Evolutionary conservation across 2,329 filamentous ascomycete genomes (phyloP).

Genomic region (Pseudopithomyces chartarum): DNA sequence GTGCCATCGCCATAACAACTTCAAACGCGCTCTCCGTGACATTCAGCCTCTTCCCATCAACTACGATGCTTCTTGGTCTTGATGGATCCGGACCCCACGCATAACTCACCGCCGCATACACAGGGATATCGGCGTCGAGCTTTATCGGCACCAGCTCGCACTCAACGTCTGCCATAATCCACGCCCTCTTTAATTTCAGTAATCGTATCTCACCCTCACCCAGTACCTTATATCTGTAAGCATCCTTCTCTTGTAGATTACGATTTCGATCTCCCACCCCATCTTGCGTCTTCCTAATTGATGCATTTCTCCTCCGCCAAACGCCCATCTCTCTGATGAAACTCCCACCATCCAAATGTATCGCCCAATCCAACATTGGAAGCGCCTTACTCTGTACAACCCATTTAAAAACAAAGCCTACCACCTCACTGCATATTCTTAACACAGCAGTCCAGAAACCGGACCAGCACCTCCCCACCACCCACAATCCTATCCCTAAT

Average conservation of each 20-base stretch:
- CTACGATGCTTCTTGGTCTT: not conserved
- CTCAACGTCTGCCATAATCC: not conserved
- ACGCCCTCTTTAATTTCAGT: not conserved
- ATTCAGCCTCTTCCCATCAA: not conserved
- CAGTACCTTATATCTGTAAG: not conserved
- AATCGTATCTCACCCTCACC: not conserved
- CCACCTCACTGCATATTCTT: no score
- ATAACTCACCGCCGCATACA: not conserved
- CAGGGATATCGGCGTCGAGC: not conserved
- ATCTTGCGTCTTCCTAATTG: not conserved
- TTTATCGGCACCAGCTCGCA: not conserved
- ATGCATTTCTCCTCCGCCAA: no score
- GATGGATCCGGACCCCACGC: conserved; percentile 1
- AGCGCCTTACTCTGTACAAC: no score
- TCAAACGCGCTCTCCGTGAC: not conserved
- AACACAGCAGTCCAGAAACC: no score
- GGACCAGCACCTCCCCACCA: no score
- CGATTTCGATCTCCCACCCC: not conserved
- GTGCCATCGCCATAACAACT: not conserved
- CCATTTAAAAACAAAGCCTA: no score
- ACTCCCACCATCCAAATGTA: no score
- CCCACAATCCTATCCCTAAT: no score
- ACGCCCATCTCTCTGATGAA: no score
- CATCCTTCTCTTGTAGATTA: not conserved
- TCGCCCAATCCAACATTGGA: no score